A percentile compares a stretch with the other conserved stretches of the same genome.
phyloP scores from a whole-genome alignment of 805 yeast species.

The Kregervanrija delftensis region DNA sequence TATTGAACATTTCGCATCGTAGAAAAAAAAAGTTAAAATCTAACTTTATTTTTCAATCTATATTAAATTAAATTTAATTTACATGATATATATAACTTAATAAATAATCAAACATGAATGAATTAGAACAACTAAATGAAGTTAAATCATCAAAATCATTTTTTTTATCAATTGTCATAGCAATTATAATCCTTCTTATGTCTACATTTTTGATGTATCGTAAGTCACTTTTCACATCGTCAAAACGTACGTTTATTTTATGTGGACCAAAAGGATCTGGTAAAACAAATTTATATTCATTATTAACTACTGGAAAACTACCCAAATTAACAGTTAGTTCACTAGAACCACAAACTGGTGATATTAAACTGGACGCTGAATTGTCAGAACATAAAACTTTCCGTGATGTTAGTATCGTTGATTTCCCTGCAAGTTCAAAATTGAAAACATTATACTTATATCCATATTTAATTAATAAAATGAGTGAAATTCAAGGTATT shows the following conservation, averaged over 20 bases:
- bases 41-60: too few species aligned
- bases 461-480: conserved; percentile 38
- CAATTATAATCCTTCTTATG: conserved; percentile 7
- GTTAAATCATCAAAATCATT: too few species aligned
- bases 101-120: too few species aligned
- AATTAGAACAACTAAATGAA: too few species aligned
- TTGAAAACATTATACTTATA: conserved; percentile 50
- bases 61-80: too few species aligned
- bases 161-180: conserved; percentile 6
- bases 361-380: conserved; percentile 27
- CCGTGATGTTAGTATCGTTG: conserved; percentile 49
- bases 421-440: conserved; percentile 86
- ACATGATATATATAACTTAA: too few species aligned
- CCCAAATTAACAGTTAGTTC: conserved; percentile 40
- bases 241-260: conserved; percentile 13
- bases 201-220: conserved; percentile 8
- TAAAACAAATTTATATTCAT: conserved; percentile 18
- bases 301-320: conserved; percentile 13
- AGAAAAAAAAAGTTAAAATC: too few species aligned
- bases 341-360: conserved; percentile 37
- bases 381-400: conserved; percentile 22
- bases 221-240: conserved; percentile 8
- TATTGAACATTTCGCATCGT: too few species aligned
- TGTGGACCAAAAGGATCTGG: conserved; percentile 19
- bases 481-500: conserved; percentile 51